A percentile compares a stretch with the other conserved stretches of the same genome.
Evolutionary conservation across 2,329 filamentous ascomycete genomes (phyloP).

Genomic region (Fusarium cicatricum): DNA sequence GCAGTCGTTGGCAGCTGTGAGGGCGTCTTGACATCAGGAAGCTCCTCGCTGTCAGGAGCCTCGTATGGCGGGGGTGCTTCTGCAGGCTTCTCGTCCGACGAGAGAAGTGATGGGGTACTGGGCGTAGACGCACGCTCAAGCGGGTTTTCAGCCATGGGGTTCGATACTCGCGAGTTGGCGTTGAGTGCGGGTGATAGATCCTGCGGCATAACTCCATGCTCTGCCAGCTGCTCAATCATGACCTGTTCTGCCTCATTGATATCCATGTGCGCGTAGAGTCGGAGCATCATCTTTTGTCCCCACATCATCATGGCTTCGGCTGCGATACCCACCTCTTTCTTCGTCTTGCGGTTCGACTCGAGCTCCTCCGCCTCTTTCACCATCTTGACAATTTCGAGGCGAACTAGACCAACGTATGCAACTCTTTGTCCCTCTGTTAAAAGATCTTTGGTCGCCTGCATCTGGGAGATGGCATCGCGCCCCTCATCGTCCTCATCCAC

Average conservation of each 20-base stretch:
- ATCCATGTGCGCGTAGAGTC: slow-evolving; percentile 95
- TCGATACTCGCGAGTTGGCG: slow-evolving; percentile 91
- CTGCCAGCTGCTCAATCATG: slow-evolving; percentile 97
- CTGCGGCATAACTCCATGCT: slow-evolving; percentile 85
- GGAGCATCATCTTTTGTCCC: slow-evolving; percentile 98
- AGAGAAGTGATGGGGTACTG: slow-evolving; percentile 33
- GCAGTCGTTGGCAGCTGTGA: slow-evolving; percentile 82
- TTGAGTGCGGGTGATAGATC: slow-evolving; percentile 89
- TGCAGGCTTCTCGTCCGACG: slow-evolving; percentile 56
- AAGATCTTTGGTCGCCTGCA: slow-evolving; percentile 95
- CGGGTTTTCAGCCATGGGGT: slow-evolving; percentile 75
- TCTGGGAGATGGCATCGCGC: slow-evolving; percentile 85
- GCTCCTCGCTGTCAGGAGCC: slow-evolving; percentile 71
- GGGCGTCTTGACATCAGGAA: slow-evolving; percentile 82
- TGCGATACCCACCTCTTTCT: slow-evolving; percentile 74
- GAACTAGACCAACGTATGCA: slow-evolving; percentile 91
- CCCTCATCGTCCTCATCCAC: slow-evolving; percentile 83
- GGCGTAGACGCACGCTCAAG: slow-evolving; percentile 26
- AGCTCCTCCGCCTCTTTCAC: slow-evolving; percentile 71
- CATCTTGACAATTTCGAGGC: slow-evolving; percentile 83
- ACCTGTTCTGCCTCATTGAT: slow-evolving; percentile 90
- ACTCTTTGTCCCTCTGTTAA: slow-evolving; percentile 95
- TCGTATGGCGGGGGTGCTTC: slow-evolving; percentile 67
- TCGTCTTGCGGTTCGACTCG: slow-evolving; percentile 69
- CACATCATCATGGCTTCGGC: slow-evolving; percentile 90